A percentile compares a stretch with the other conserved stretches of the same genome.
Conservation (phyloP, 1,139 yeast genomes). For the Geotrichum bryndzae region DNA sequence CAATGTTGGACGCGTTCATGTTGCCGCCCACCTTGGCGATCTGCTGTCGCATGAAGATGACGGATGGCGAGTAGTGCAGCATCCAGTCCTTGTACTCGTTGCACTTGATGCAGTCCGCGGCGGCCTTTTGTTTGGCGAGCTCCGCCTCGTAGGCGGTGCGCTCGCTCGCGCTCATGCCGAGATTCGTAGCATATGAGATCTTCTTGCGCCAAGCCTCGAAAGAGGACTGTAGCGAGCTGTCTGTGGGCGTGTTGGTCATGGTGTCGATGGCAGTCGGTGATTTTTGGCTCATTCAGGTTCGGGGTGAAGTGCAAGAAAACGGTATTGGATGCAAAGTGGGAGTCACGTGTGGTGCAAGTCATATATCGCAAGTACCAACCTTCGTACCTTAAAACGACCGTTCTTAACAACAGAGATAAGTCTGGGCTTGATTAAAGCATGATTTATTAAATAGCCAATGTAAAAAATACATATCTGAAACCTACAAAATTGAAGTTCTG, state of each 20-base stretch:
- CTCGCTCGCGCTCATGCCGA: slow-evolving; percentile 54
- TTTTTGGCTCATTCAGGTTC: not conserved
- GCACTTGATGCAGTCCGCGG: slow-evolving; percentile 61
- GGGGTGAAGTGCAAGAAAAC: not conserved
- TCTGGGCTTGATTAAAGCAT: too few relatives aligned
- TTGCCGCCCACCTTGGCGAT: slow-evolving; percentile 65
- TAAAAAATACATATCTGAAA: too few relatives aligned
- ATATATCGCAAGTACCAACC: not conserved
- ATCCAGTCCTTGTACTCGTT: slow-evolving; percentile 74
- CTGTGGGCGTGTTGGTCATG: not conserved
- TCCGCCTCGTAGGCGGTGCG: slow-evolving; percentile 55
- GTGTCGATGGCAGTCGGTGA: not conserved
- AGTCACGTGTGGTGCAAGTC: not conserved
- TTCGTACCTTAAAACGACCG: too few relatives aligned
- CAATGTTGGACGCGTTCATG: slow-evolving; percentile 45
- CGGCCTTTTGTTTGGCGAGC: slow-evolving; percentile 38
- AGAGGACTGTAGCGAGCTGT: slow-evolving; percentile 34
- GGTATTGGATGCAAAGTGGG: not conserved
- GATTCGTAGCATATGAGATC: slow-evolving; percentile 64
- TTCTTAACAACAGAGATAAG: too few relatives aligned
- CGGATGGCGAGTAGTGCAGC: slow-evolving; percentile 72
- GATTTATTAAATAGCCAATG: too few relatives aligned
- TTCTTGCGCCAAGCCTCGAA: slow-evolving; percentile 83
- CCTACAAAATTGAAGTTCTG: not conserved
- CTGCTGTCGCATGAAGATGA: slow-evolving; percentile 81